Evolutionary conservation across 2,329 filamentous ascomycete species (phyloP), one percentile per base, ranked within the genome.

Genomic region (Escovopsis sp.): DNA sequence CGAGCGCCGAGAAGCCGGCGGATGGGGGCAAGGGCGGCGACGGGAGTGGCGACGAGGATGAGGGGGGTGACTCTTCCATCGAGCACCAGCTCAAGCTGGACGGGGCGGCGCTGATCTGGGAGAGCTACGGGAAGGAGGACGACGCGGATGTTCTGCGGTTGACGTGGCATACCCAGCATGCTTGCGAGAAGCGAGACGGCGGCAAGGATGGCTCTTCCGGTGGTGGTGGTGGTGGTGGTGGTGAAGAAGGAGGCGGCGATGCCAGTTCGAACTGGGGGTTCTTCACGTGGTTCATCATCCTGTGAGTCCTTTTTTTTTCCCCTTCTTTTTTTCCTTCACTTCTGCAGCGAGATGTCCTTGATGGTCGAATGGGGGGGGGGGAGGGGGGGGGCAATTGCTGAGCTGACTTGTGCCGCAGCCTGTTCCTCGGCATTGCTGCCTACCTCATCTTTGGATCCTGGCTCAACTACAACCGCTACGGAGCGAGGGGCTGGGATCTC

Each of bases 371-470:
- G n/a, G n/a, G n/a, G n/a, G n/a, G n/a, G n/a, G n/a, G n/a, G n/a
- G n/a, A n/a, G n/a, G n/a, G n/a, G n/a, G n/a, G 20, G 20, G 24
- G 45, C 38, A 5, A 5, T 11, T 13, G n/a, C 31, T 37, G 31
- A 43, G 15, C 34, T 45, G n/a, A 30, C n/a, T n/a, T n/a, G n/a
- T n/a, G 47, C 53, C 57, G 55, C 16, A 94, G 88, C 51, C 65
- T 81, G 45, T 98, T 98, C 73, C 72, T 96, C 47, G 76, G 76
- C 37, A 81, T 79, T 34, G 86, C 91, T 2, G 68, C 88, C 20
- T 98, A 96, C 65, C 79, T 98, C 50, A 94, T 96, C 59, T 96
- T 96, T 57, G 88, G 89, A 49, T 94, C 88, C 15, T 98, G 91
- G 91, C 79, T 96, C 59, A 96, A 96, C 69, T 96, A 96, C 72